Evolutionary conservation across 108 stramenopile species (phyloP), one percentile per base, ranked within the genome.

Genomic region (Discostella stelligeroides): DNA sequence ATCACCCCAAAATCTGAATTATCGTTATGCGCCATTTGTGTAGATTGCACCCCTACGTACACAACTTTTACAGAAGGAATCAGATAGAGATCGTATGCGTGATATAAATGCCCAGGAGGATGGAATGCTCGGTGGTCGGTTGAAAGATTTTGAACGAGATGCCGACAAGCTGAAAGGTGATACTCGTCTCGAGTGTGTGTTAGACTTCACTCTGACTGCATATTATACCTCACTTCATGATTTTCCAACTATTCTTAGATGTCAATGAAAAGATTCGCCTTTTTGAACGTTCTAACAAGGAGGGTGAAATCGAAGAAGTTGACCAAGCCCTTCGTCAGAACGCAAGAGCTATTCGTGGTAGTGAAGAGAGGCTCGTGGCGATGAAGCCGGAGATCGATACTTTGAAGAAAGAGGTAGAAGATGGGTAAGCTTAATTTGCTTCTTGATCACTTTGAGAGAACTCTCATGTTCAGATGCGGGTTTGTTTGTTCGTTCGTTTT

Each of bases 351-450:
- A 80, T 80, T 37, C 53, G 66, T 18, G 45, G 60, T 20, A 54
- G 68, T 38, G 79, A 80, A 67, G 68, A 41, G 8, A 57, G 37
- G 17, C 60, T 79, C 4, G 37, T 38, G 1, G 10, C 11, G 10
- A 64, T 92, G 54, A 62, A 74, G 20, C 81, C 86, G 2, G 73
- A 80, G 48, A 67, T 91, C 7, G 75, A 81, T 17, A 60, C 67
- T 18, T 73, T 82, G 25, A 66, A 85, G 55, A 80, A 84, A 45
- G 56, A 80, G 18, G 77, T 92, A 24, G 80, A 90, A 13, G 87
- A 94, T 15, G 49, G 63, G 62, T 66, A 55, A 50, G 73, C 11
- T 13, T 39, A 38, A 23, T 24, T 0, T 34, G 30, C 28, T n/a
- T n/a, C 57, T 42, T 3, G n/a, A 11, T 60, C 30, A 15, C 30